phyloP scores from a whole-genome alignment of 169 alveolate genomes.

The Plasmodium falciparum region DNA sequence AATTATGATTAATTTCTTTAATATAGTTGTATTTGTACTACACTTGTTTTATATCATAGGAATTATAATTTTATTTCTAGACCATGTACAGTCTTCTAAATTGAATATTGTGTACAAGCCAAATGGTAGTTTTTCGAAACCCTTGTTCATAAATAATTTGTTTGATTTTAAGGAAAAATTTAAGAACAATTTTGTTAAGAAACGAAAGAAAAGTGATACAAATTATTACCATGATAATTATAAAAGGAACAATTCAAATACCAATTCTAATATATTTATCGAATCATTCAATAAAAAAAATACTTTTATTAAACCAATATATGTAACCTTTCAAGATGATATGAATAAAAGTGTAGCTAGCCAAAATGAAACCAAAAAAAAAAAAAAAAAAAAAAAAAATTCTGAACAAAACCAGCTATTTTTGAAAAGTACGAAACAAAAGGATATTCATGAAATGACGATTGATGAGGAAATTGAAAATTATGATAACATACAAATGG shows the following conservation, averaged over 20 bases:
- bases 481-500: neutral
- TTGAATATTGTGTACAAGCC: neutral
- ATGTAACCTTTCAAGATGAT: conserved; percentile 8
- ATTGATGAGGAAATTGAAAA: neutral
- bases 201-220: neutral
- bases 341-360: neutral
- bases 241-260: neutral
- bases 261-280: neutral
- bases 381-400: conserved; percentile 1
- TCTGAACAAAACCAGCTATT: no score
- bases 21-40: neutral
- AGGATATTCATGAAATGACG: neutral
- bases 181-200: neutral
- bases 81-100: conserved; percentile 15
- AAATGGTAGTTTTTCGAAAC: neutral
- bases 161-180: neutral
- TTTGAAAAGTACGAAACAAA: neutral
- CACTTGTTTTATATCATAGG: conserved; percentile 4
- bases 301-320: conserved; percentile 19
- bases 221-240: neutral
- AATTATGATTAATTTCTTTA: conserved; percentile 24
- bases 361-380: neutral
- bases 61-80: neutral
- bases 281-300: conserved; percentile 35
- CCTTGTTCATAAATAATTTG: neutral